These are phyloP conservation scores for Huntiella savannae DNA, from an alignment of 2,329 filamentous ascomycete species.

Conservation along the genomic window DNA sequence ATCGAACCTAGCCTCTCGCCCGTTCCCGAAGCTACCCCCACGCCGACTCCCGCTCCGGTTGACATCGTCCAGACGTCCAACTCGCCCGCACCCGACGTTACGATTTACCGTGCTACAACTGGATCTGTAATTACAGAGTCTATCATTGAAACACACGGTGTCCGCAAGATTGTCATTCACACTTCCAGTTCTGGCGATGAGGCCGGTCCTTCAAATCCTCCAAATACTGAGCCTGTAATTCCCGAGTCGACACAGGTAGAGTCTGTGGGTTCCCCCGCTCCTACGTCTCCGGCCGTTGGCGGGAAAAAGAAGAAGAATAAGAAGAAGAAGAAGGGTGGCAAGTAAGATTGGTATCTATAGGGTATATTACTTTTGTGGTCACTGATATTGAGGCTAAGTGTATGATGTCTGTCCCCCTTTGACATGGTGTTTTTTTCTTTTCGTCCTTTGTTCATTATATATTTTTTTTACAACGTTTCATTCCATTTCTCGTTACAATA, in stretches of 20 bases:
- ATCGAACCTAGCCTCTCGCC: background rate
- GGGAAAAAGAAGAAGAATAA: conserved; percentile 10
- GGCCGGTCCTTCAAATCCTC: conserved; percentile 1
- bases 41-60: background rate
- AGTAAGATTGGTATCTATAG: background rate
- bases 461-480: background rate
- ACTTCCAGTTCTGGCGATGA: conserved; percentile 20
- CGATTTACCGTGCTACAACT: conserved; percentile 28
- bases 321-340: conserved; percentile 11
- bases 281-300: conserved; percentile 1
- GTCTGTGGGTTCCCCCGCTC: background rate
- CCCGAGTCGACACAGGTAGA: background rate
- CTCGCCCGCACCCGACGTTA: conserved; percentile 2
- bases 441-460: background rate
- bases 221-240: background rate
- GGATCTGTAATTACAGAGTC: conserved; percentile 67
- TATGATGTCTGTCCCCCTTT: background rate
- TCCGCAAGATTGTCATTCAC: conserved; percentile 53
- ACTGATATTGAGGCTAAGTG: background rate
- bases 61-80: background rate
- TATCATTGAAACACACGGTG: conserved; percentile 52
- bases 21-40: background rate
- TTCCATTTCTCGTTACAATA: too few species aligned
- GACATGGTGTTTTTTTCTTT: background rate
- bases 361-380: background rate